Base-by-base conservation (phyloP, 164 flowering plant genomes). In the Platanus orientalis region DNA sequence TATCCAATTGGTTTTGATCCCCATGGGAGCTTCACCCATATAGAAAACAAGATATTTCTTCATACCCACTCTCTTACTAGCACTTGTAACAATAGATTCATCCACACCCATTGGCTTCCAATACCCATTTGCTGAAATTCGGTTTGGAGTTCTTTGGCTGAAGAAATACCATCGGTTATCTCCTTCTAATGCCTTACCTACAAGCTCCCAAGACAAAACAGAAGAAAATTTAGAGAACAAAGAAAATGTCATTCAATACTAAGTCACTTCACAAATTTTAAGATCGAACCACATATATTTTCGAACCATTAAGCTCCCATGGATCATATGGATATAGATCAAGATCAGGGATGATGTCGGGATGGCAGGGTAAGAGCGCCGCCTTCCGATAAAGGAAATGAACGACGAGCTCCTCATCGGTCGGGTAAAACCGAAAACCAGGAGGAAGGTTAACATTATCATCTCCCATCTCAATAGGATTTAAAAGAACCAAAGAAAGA, bases 341-440 rank as follows among this genome's bases (percentile, higher is more conserved):
- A 20, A 89, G 90, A 71, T 89, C 96, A 10, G 96, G 95, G 66
- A 92, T 89, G 69, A 84, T 70, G 49, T 84, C 87, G 0, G 96
- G 95, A 25, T 83, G 84, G 67, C 78, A 81, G 16, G 95, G 89
- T 32, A 83, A 63, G 62, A 78, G 83, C 11, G 80, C 52, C 0
- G 82, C 88, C 69, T 84, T 90, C 17, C 92, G 84, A 6, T 81
- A 82, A 53, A 90, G 97, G 69, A 88, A 90, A 60, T 90, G 97
- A 45, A 85, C 83, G 16, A 90, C 76, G 7, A 90, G 87, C 61
- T 90, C 97, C 71, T 90, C 88, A n/a, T 90, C 97, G 0, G 89
- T 81, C 0, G 97, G 97, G 42, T 75, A 67, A 29, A 90, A 90
- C n/a, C 85, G 84, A 49, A 90, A 90, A 2, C 97, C 97, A 0